phyloP scores from a whole-genome alignment of 495 filamentous ascomycete genomes.

The Penicillium coffeae region DNA sequence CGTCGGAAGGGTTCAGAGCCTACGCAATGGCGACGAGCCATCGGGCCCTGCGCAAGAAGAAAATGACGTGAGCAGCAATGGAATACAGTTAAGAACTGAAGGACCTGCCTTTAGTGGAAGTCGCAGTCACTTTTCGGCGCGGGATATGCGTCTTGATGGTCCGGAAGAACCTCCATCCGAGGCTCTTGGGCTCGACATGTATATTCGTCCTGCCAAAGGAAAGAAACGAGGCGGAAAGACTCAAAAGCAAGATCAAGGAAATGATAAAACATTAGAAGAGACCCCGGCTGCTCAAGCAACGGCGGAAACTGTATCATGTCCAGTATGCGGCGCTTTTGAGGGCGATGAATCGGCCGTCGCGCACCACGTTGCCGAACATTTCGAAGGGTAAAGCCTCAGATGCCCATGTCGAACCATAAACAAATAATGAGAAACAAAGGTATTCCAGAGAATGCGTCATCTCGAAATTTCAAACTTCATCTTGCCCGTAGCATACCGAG shows the following conservation, averaged over 20 bases:
- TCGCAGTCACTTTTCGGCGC: conserved; percentile 6
- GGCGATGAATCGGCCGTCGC: conserved; percentile 28
- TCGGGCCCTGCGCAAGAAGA: neutral
- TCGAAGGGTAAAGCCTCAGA: no score
- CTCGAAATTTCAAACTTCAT: no score
- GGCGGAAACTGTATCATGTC: conserved; percentile 9
- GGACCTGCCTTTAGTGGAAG: conserved; percentile 7
- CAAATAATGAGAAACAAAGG: no score
- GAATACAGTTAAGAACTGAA: conserved; percentile 3
- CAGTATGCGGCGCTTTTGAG: conserved; percentile 22
- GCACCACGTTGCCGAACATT: conserved; percentile 29
- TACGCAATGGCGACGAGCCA: neutral
- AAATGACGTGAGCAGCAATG: neutral
- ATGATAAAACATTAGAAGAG: neutral
- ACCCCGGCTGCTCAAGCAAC: neutral
- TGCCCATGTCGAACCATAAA: no score
- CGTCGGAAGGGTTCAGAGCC: conserved; percentile 61
- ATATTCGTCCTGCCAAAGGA: conserved; percentile 7
- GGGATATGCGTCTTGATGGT: conserved; percentile 5
- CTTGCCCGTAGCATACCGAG: no score
- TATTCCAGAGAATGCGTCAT: no score
- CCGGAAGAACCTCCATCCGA: conserved; percentile 9
- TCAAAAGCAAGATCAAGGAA: neutral
- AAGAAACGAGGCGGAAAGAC: conserved; percentile 8
- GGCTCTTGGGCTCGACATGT: conserved; percentile 9